phyloP scores from a whole-genome alignment of 2,329 filamentous ascomycete genomes.

The Tothia fuscella region DNA sequence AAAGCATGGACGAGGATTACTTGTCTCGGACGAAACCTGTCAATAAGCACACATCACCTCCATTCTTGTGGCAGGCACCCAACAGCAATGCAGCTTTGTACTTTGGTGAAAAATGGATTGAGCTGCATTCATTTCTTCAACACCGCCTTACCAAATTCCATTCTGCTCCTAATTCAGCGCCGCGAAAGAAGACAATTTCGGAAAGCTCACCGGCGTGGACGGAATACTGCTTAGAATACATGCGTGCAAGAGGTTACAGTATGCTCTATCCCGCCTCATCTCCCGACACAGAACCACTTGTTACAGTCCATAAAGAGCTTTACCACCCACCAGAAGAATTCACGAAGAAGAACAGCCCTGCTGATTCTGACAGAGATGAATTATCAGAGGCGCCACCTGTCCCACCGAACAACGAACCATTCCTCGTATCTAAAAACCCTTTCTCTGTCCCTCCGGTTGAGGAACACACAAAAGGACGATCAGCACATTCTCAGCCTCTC shows the following conservation, averaged over 20 bases:
- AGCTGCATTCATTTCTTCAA: constrained; percentile 70
- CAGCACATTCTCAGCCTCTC: constrained; percentile 25
- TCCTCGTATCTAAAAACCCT: background rate
- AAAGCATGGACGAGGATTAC: constrained; percentile 21
- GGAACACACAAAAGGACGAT: too few relatives aligned
- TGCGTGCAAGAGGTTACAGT: constrained; percentile 63
- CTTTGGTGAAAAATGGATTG: constrained; percentile 75
- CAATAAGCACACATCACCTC: constrained; percentile 28
- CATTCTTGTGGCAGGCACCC: constrained; percentile 78
- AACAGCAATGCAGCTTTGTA: constrained; percentile 72
- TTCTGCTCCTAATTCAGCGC: constrained; percentile 15
- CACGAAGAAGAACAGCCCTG: background rate
- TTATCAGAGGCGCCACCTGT: background rate
- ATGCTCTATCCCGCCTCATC: constrained; percentile 62
- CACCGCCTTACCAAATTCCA: constrained; percentile 38
- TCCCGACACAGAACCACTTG: constrained; percentile 40
- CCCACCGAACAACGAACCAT: background rate
- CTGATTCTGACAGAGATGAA: background rate
- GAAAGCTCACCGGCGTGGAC: constrained; percentile 63
- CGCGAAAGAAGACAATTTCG: constrained; percentile 45
- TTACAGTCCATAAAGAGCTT: constrained; percentile 68
- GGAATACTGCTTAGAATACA: constrained; percentile 65
- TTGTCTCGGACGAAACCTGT: constrained; percentile 18
- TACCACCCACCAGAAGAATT: constrained; percentile 60
- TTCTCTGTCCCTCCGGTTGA: background rate